Evolutionary conservation across 163 green algal genomes (phyloP).

Genomic region (Scenedesmus sp.): DNA sequence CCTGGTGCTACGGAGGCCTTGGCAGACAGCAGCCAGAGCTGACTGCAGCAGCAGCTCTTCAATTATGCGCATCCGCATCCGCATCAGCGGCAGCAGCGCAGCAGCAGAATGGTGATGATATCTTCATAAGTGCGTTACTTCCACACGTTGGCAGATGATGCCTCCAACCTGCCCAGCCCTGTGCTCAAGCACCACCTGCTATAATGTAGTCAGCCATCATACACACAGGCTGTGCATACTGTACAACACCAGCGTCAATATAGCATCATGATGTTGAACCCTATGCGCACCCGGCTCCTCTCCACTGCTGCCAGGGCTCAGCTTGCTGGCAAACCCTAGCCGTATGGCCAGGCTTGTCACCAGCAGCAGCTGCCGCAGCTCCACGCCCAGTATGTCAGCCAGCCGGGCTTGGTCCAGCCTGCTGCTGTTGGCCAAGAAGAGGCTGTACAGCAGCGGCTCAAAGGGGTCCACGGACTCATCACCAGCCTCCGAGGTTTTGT

Average conservation of each 20-base stretch:
- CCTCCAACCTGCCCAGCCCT: not conserved
- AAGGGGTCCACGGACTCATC: constrained; percentile 84
- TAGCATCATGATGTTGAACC: not conserved
- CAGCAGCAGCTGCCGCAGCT: constrained; percentile 69
- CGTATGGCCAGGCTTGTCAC: constrained; percentile 90
- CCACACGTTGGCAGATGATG: not conserved
- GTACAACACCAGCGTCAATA: not conserved
- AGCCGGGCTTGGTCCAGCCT: constrained; percentile 77
- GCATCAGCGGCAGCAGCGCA: not conserved
- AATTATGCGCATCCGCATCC: no score
- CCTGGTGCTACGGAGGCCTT: not conserved
- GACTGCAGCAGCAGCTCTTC: not conserved
- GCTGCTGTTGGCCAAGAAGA: constrained; percentile 87
- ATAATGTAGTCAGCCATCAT: no score
- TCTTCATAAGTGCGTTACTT: no score
- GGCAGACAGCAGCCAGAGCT: no score
- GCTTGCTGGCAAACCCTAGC: constrained; percentile 84
- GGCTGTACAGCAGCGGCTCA: constrained; percentile 90
- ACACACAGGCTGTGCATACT: no score
- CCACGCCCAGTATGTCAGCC: constrained; percentile 84
- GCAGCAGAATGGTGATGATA: no score
- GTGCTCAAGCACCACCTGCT: no score
- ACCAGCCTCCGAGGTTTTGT: constrained; percentile 80
- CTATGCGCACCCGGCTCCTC: constrained; percentile 1
- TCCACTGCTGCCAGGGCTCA: not conserved